Evolutionary conservation across 1,139 yeast species (phyloP), one percentile per base, ranked within the genome.

Genomic region (Debaryomyces coudertii): DNA sequence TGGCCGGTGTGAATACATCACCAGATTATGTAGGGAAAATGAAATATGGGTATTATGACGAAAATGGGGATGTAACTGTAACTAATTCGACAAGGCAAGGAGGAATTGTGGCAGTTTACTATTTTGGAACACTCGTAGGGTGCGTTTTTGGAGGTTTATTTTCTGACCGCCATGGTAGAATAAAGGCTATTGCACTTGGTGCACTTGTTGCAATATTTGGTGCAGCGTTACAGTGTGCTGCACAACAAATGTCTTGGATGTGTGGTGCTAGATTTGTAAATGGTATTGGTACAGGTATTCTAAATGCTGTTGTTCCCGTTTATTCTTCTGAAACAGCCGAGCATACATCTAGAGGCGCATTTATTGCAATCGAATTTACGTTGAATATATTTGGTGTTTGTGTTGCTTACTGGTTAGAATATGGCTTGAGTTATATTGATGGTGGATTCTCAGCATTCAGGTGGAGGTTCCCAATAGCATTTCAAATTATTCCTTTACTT

Each of bases 1-100:
- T 83, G 84, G 76, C 85, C 14, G 85, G 87, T 53, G 69, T 82
- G 42, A 80, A 70, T 53, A 62, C 66, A 43, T 53, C 72, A 36
- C 69, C 68, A 45, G 56, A 64, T 53, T 61, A 71, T 55, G 62
- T 68, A 40, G 47, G 53, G 44, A 53, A 55, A 46, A 61, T 64
- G 63, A 58, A 63, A 30, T 53, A 58, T 47, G 64, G 69, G 35
- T 36, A 50, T 12, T 49, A 44, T 30, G 55, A 56, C 43, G 52
- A 47, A n/a, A 52, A 49, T n/a, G 64, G 60, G 43, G 50, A 51
- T 14, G 63, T 61, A 20, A 47, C 51, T 4, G 58, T 58, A 23
- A 58, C 62, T 7, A 55, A 69, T 46, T 58, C 73, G 2, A 69
- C 74, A 16, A 58, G 67, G 38, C 72, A 69, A 47, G 79, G 77